Evolutionary conservation across 192 early-diverging fungal species (phyloP).

Genomic region (Coemansia sp.): DNA sequence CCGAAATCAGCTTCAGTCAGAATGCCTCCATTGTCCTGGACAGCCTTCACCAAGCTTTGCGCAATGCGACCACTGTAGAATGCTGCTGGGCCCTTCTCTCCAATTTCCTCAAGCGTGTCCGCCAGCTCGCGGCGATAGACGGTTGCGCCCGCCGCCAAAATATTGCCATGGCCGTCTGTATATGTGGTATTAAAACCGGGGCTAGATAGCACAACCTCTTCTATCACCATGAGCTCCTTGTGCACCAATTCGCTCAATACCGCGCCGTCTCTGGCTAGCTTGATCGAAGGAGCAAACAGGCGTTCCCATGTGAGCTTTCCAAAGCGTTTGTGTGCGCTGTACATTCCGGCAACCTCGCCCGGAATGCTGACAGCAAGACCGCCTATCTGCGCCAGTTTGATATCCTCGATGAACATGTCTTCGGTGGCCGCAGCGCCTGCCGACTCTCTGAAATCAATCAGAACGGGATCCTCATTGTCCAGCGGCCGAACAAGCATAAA

Average conservation of each 20-base stretch:
- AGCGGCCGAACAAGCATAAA: constrained; percentile 81
- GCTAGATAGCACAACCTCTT: constrained; percentile 21
- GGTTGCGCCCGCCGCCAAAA: constrained; percentile 68
- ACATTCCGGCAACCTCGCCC: constrained; percentile 87
- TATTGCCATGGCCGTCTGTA: constrained; percentile 68
- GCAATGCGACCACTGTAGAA: constrained; percentile 68
- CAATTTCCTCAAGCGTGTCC: constrained; percentile 64
- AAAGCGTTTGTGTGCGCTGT: constrained; percentile 72
- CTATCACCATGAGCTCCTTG: constrained; percentile 32
- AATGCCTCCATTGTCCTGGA: constrained; percentile 70
- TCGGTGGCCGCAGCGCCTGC: constrained; percentile 72
- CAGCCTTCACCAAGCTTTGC: constrained; percentile 63
- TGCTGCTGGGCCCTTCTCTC: constrained; percentile 60
- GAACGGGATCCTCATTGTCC: constrained; percentile 58
- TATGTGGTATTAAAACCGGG: constrained; percentile 55
- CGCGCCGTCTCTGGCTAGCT: constrained; percentile 76
- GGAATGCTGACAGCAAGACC: constrained; percentile 78
- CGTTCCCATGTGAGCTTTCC: constrained; percentile 83
- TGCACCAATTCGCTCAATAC: constrained; percentile 56
- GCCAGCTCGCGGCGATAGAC: constrained; percentile 63
- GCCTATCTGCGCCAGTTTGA: constrained; percentile 67
- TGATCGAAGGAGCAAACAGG: constrained; percentile 76
- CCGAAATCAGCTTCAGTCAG: constrained; percentile 74
- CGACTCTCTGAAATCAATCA: constrained; percentile 87
- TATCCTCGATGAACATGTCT: constrained; percentile 81